Base-by-base conservation (phyloP, 1,139 yeast species). In the Pichia sp. region DNA sequence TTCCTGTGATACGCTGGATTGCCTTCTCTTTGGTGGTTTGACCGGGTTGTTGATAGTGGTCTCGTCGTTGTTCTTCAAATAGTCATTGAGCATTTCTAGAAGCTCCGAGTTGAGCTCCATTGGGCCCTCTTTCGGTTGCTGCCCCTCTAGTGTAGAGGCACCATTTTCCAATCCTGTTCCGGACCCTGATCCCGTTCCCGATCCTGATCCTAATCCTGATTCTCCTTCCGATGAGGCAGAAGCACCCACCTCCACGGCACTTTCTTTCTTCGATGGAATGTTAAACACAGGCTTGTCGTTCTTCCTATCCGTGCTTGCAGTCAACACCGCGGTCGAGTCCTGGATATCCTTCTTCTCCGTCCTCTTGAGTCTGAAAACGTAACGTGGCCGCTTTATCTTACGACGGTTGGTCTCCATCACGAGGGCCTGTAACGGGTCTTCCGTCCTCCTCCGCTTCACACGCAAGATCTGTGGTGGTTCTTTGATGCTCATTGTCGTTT, bases 361-460 rank as follows among this genome's bases (percentile, higher is more conserved):
- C 59, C 87, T 74, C 1, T 87, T 81, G 29, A 87, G 72, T 58
- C 78, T 80, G 72, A 84, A 87, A 46, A 83, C 77, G 70, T 67
- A 62, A 58, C 69, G 56, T 56, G 69, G 62, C 53, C 78, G 77
- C 50, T 60, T 61, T 38, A 58, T 51, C 15, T 54, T 56, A 15
- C 61, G 54, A 30, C 57, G 57, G 6, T 57, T 56, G 8, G 61
- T 57, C 29, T 67, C 69, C 47, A 67, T 52, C 8, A 67, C 58
- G 61, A 92, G 75, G 0, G 97, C 96, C 62, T 87, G 90, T 29
- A 92, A 76, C 1, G 97, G 96, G 61, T 88, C 96, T 64, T 89
- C 95, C 54, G 83, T 84, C 58, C 96, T 77, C 66, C 87, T 85
- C 59, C 98, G 78, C 71, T 92, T 92, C 68, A 92, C 86, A 57